A percentile compares a stretch with the other conserved stretches of the same genome.
Conservation (phyloP, 192 early-diverging fungal species). For the Backusella tuberculispora region DNA sequence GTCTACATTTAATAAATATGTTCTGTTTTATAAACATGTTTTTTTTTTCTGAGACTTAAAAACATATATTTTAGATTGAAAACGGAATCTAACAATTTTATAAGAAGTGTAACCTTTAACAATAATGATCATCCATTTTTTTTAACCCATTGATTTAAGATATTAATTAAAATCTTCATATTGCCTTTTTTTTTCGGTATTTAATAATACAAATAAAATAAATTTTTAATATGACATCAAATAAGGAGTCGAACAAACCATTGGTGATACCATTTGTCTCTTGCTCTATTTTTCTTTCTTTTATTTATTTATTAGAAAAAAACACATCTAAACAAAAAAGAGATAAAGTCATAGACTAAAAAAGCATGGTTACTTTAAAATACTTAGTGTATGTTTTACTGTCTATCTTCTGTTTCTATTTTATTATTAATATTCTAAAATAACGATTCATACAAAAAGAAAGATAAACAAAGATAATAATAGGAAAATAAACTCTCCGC, state of each 20-base stretch:
- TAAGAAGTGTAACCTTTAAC: not conserved
- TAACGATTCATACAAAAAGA: not conserved
- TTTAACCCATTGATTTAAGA: not conserved
- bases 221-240: not conserved
- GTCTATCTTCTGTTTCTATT: conserved; percentile 8
- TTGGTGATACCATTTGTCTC: too few relatives aligned
- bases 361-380: not conserved
- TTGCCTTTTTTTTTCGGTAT: not conserved
- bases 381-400: not conserved
- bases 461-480: too few relatives aligned
- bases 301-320: not conserved
- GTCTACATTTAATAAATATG: not conserved
- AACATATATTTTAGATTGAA: not conserved
- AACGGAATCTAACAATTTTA: conserved; percentile 3
- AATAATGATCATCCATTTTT: not conserved
- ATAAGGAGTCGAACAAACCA: not conserved
- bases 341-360: not conserved
- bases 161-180: not conserved
- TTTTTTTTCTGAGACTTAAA: conserved; percentile 2
- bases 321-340: not conserved
- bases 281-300: not conserved
- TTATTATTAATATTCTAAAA: conserved; percentile 10
- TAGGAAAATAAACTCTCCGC: too few relatives aligned
- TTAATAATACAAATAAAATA: not conserved
- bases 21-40: not conserved